These are phyloP conservation scores for Aureobasidium sp. DNA, from an alignment of 2,329 filamentous ascomycete genomes.

Conservation along the genomic window DNA sequence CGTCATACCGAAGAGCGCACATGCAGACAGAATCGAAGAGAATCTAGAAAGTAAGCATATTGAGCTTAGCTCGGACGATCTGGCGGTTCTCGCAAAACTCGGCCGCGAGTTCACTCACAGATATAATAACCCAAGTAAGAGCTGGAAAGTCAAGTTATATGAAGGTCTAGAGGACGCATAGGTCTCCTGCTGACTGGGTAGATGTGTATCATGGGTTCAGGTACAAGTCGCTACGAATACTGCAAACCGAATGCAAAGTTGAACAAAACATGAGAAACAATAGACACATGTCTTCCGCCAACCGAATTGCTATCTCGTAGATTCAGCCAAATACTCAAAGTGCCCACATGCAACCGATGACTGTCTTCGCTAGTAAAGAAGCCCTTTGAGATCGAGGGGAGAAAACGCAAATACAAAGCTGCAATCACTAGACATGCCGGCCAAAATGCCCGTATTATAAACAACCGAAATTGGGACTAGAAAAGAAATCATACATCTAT, in stretches of 20 bases:
- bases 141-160: constrained; percentile 37
- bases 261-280: neutral
- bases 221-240: neutral
- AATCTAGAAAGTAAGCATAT: constrained; percentile 36
- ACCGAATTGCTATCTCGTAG: neutral
- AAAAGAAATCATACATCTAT: constrained; percentile 14
- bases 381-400: neutral
- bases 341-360: neutral
- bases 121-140: constrained; percentile 37
- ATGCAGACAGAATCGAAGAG: constrained; percentile 38
- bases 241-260: neutral
- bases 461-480: constrained; percentile 5
- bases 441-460: constrained; percentile 13
- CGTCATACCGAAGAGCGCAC: constrained; percentile 47
- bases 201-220: neutral
- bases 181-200: neutral
- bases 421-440: neutral
- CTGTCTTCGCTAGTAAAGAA: neutral
- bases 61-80: constrained; percentile 34
- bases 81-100: constrained; percentile 27
- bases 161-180: constrained; percentile 34
- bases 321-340: neutral
- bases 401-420: neutral
- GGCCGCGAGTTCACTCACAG: constrained; percentile 31
- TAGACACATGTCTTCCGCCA: neutral